Evolutionary conservation across 2,329 filamentous ascomycete species (phyloP), one percentile per base, ranked within the genome.

Genomic region (Ophiognomonia clavigignenti-juglandacearum): DNA sequence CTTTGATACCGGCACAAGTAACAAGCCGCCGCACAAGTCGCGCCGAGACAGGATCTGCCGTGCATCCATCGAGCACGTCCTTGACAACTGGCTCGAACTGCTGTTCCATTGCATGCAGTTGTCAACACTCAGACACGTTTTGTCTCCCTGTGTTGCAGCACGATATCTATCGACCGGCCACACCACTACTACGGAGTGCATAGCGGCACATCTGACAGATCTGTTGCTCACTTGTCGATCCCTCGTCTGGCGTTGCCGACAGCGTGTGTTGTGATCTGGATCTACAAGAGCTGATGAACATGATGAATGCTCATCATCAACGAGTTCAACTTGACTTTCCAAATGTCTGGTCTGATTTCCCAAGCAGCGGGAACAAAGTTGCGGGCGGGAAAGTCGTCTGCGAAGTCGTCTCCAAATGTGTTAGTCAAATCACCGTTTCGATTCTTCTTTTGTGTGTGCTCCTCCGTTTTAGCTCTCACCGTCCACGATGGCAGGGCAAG

Each of bases 361-460:
- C n/a, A n/a, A n/a, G n/a, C n/a, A n/a, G n/a, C n/a, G n/a, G n/a
- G n/a, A n/a, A n/a, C n/a, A n/a, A n/a, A n/a, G n/a, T n/a, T n/a
- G n/a, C n/a, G n/a, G n/a, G n/a, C n/a, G n/a, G n/a, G n/a, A n/a
- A n/a, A n/a, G n/a, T n/a, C n/a, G n/a, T n/a, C n/a, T n/a, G n/a
- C n/a, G n/a, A n/a, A n/a, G n/a, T n/a, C n/a, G n/a, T n/a, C n/a
- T n/a, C n/a, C n/a, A n/a, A n/a, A n/a, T n/a, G n/a, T n/a, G n/a
- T n/a, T n/a, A n/a, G n/a, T n/a, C n/a, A n/a, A n/a, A n/a, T 51
- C 37, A 48, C 45, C 48, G 48, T 51, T 51, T 51, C 32, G 32
- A 38, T 14, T 26, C 18, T n/a, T 14, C 34, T 24, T 13, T 41
- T 19, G 24, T 23, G 11, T 13, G 4, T 23, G 9, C 13, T 23